Evolutionary conservation across 495 filamentous ascomycete genomes (phyloP).

Genomic region (Penicillium steckii): DNA sequence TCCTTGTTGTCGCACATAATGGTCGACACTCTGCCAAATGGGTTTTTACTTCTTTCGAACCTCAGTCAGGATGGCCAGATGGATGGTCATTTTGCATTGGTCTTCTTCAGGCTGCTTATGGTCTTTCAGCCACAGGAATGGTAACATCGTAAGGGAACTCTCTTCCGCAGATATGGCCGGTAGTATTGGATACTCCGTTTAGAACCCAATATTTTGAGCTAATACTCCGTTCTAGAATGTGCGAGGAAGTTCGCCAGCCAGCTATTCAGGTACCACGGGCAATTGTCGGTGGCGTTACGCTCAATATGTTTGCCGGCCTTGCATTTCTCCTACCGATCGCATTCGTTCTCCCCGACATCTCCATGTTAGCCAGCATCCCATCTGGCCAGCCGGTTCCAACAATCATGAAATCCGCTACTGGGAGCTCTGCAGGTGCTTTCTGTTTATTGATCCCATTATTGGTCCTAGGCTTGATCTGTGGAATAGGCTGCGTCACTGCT

Average conservation of each 20-base stretch:
- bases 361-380: slow-evolving; percentile 51
- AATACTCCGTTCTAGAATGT: slow-evolving; percentile 42
- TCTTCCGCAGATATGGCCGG: neutral
- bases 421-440: slow-evolving; percentile 46
- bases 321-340: slow-evolving; percentile 57
- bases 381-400: slow-evolving; percentile 41
- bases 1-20: slow-evolving; percentile 50
- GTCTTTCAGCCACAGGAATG: slow-evolving; percentile 50
- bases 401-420: slow-evolving; percentile 10
- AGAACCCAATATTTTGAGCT: neutral
- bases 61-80: slow-evolving; percentile 49
- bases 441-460: slow-evolving; percentile 51
- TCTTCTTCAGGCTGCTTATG: slow-evolving; percentile 52
- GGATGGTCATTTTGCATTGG: slow-evolving; percentile 57
- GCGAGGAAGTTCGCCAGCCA: slow-evolving; percentile 58
- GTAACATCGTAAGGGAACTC: slow-evolving; percentile 20
- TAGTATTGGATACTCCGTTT: too few species aligned
- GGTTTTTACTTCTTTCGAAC: slow-evolving; percentile 56
- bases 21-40: slow-evolving; percentile 43
- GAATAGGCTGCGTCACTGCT: neutral
- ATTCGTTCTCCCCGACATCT: slow-evolving; percentile 57
- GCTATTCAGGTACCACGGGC: slow-evolving; percentile 59
- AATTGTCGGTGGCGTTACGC: slow-evolving; percentile 59
- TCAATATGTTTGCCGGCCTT: slow-evolving; percentile 60
- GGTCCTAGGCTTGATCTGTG: neutral